Percentiles rank a stretch among this genome's conserved stretches.
phyloP scores from a whole-genome alignment of 371 early-diverging fungal genomes.

The Mucor saturninus region DNA sequence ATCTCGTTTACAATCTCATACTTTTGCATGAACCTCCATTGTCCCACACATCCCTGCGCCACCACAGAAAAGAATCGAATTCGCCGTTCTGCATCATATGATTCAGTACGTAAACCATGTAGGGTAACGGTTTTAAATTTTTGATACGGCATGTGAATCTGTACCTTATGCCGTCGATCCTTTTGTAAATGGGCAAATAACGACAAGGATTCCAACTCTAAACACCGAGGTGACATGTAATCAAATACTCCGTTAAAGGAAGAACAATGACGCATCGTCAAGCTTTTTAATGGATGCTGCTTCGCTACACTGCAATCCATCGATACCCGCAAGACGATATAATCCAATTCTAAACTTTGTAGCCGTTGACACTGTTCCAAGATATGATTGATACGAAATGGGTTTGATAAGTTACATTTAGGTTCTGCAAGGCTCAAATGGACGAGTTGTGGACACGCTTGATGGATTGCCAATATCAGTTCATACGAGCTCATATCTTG shows the following conservation, averaged over 20 bases:
- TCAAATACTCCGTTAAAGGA: constrained; percentile 23
- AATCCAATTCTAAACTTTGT: constrained; percentile 2
- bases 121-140: constrained; percentile 9
- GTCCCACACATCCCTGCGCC: too few relatives aligned
- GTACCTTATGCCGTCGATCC: constrained; percentile 25
- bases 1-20: too few relatives aligned
- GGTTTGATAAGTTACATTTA: constrained; percentile 11
- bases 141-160: constrained; percentile 17
- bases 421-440: constrained; percentile 14
- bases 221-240: constrained; percentile 17
- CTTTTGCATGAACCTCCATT: too few relatives aligned
- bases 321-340: constrained; percentile 21
- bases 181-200: constrained; percentile 21
- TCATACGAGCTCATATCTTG: constrained; percentile 10
- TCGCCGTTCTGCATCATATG: constrained; percentile 18
- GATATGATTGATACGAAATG: constrained; percentile 19
- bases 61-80: constrained; percentile 18
- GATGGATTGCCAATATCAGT: constrained; percentile 9
- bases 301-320: neutral
- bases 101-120: constrained; percentile 23
- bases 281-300: constrained; percentile 7
- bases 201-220: neutral
- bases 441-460: constrained; percentile 14
- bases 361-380: constrained; percentile 14
- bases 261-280: constrained; percentile 20